Conservation (phyloP, 495 filamentous ascomycete genomes). For the Barbatosphaeria neglecta region DNA sequence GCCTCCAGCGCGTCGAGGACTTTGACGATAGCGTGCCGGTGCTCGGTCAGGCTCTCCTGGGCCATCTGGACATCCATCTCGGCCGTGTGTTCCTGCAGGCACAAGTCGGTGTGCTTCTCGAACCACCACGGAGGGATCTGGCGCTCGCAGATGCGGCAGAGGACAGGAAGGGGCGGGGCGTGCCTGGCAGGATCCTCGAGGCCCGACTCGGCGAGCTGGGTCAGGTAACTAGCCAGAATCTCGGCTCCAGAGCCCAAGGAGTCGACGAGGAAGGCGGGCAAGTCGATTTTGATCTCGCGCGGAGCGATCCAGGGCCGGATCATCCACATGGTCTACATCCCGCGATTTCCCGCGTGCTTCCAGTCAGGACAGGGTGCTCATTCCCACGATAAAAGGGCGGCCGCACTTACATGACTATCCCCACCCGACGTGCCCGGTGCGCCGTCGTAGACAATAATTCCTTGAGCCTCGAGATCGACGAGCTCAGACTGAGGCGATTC, state of each 20-base stretch:
- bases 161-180: slow-evolving; percentile 76
- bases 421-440: slow-evolving; percentile 71
- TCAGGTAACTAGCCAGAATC: slow-evolving; percentile 87
- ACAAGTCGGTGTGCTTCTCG: slow-evolving; percentile 94
- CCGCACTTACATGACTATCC: slow-evolving; percentile 70
- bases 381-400: neutral
- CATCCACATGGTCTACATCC: slow-evolving; percentile 99
- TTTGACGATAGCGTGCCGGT: slow-evolving; percentile 90
- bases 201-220: slow-evolving; percentile 74
- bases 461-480: slow-evolving; percentile 83
- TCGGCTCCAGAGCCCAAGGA: slow-evolving; percentile 90
- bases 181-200: slow-evolving; percentile 68
- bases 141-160: slow-evolving; percentile 95
- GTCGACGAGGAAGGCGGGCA: slow-evolving; percentile 83
- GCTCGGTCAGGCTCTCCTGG: slow-evolving; percentile 86
- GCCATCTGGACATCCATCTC: slow-evolving; percentile 96
- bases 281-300: slow-evolving; percentile 86
- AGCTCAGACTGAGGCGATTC: slow-evolving; percentile 36
- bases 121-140: slow-evolving; percentile 99
- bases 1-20: slow-evolving; percentile 86
- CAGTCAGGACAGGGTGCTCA: no score
- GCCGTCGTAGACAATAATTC: slow-evolving; percentile 93
- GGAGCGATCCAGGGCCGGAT: slow-evolving; percentile 82
- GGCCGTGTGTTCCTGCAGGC: slow-evolving; percentile 86
- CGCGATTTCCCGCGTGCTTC: no score